These are phyloP conservation scores for Medicago arabica DNA, from an alignment of 306 rosid genomes.

Conservation along the genomic window DNA sequence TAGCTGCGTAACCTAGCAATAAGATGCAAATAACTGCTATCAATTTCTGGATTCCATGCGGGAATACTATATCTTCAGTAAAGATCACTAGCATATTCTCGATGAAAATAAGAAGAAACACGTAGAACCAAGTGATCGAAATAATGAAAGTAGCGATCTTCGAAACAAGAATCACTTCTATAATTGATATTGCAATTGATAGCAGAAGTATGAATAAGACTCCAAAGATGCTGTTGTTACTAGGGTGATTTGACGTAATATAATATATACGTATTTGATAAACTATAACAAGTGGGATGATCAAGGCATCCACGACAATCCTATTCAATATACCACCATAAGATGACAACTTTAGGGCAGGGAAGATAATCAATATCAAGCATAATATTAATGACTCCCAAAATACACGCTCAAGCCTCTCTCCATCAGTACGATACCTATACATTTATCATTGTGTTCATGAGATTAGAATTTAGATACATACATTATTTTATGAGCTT, in stretches of 20 bases:
- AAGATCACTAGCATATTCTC: too few relatives aligned
- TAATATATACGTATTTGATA: too few relatives aligned
- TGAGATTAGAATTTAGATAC: too few relatives aligned
- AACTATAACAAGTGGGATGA: too few relatives aligned
- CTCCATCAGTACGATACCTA: neutral
- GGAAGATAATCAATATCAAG: neutral
- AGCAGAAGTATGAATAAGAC: too few relatives aligned
- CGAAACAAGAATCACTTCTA: neutral
- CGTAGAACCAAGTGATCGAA: neutral
- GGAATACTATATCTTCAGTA: too few relatives aligned
- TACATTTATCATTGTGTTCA: neutral
- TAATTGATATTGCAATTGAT: too few relatives aligned
- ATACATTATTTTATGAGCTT: too few relatives aligned
- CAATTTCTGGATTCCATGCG: neutral
- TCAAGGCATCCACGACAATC: neutral
- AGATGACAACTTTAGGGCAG: neutral
- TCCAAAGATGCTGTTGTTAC: neutral
- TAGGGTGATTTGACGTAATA: too few relatives aligned
- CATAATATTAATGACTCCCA: neutral
- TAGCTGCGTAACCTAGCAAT: too few relatives aligned
- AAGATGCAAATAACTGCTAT: too few relatives aligned
- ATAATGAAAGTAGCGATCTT: neutral
- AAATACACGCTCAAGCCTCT: neutral
- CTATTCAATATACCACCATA: neutral
- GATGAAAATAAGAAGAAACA: rapidly evolving